These are phyloP conservation scores for Arctium minus DNA, from an alignment of 129 eudicot genomes.

Conservation along the genomic window DNA sequence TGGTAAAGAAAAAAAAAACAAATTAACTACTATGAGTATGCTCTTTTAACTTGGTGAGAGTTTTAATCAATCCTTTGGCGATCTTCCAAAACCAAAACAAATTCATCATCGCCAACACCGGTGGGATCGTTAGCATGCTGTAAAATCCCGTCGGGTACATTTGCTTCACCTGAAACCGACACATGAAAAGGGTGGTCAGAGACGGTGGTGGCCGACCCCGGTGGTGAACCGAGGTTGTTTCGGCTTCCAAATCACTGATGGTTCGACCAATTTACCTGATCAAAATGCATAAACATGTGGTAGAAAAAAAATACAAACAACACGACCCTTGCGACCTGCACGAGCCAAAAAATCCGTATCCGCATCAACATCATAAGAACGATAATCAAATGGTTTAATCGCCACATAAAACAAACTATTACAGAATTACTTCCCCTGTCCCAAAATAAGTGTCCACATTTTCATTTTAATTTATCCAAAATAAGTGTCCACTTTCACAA, in stretches of 20 bases:
- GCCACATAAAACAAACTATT: too few relatives aligned
- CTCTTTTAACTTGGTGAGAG: slow-evolving; percentile 48
- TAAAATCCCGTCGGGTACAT: slow-evolving; percentile 62
- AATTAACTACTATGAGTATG: slow-evolving; percentile 34
- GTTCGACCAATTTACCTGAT: slow-evolving; percentile 47
- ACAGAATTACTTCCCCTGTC: neutral
- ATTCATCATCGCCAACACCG: slow-evolving; percentile 60
- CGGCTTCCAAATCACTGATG: neutral
- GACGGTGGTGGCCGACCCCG: neutral
- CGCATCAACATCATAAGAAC: neutral
- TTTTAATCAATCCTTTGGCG: slow-evolving; percentile 75
- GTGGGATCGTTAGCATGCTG: slow-evolving; percentile 58
- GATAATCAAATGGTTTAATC: neutral
- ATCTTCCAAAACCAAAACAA: slow-evolving; percentile 90
- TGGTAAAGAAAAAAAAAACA: neutral
- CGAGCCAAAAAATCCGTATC: neutral
- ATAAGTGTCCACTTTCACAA: neutral
- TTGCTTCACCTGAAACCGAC: slow-evolving; percentile 49
- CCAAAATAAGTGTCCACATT: neutral
- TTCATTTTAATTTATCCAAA: too few relatives aligned
- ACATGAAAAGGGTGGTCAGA: neutral
- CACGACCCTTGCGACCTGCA: slow-evolving; percentile 73
- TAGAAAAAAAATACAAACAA: slow-evolving; percentile 62
- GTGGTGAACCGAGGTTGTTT: neutral
- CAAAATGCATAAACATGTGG: slow-evolving; percentile 70